Evolutionary conservation across 179 eudicot species (phyloP).

Genomic region (Silene coronaria): DNA sequence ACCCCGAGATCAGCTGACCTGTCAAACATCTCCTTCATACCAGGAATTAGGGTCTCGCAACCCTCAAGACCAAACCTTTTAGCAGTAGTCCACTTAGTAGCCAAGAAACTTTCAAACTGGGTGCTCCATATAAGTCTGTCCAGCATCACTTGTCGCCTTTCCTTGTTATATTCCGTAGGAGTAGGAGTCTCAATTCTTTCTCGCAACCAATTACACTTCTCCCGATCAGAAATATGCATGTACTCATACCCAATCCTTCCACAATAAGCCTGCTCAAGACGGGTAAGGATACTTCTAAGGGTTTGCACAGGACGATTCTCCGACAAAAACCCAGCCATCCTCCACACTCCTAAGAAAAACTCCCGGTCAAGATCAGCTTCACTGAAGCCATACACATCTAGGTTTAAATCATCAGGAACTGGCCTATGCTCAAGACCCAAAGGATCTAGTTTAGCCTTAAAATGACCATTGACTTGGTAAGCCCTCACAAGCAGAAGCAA

Average conservation of each 20-base stretch:
- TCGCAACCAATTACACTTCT: slow-evolving; percentile 87
- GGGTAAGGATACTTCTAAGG: slow-evolving; percentile 64
- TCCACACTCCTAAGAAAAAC: slow-evolving; percentile 88
- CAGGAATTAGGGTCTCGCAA: slow-evolving; percentile 90
- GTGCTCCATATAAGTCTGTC: slow-evolving; percentile 92
- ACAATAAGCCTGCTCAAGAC: slow-evolving; percentile 96
- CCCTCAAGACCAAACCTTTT: slow-evolving; percentile 98
- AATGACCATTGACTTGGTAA: slow-evolving; percentile 93
- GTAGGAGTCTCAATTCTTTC: slow-evolving; percentile 85
- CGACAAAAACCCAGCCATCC: slow-evolving; percentile 85
- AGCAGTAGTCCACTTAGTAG: slow-evolving; percentile 91
- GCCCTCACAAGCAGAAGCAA: slow-evolving; percentile 79
- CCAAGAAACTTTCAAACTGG: slow-evolving; percentile 87
- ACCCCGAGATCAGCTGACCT: slow-evolving; percentile 91
- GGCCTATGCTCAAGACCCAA: slow-evolving; percentile 57
- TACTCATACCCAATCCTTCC: slow-evolving; percentile 90
- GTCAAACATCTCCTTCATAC: slow-evolving; percentile 98
- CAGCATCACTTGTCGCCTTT: slow-evolving; percentile 81
- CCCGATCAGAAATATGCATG: slow-evolving; percentile 86
- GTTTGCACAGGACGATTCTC: slow-evolving; percentile 96
- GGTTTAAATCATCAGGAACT: slow-evolving; percentile 63
- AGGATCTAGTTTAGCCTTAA: slow-evolving; percentile 86
- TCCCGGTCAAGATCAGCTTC: slow-evolving; percentile 94
- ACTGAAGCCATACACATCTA: slow-evolving; percentile 64
- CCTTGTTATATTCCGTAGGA: slow-evolving; percentile 57